Evolutionary conservation across 805 yeast species (phyloP).

Genomic region (Torulaspora indica): DNA sequence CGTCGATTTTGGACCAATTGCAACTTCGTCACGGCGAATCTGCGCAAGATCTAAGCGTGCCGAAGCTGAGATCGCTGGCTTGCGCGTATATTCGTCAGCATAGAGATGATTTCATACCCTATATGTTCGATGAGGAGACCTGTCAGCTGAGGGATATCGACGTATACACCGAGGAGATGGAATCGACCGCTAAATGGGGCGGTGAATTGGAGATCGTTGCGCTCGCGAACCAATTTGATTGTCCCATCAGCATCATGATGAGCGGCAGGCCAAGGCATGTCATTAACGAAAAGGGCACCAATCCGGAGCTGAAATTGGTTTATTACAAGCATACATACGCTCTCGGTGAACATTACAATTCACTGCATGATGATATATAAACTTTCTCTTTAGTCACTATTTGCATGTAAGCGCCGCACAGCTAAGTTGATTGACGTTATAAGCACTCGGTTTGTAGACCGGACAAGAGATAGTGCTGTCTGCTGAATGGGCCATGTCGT

Average conservation of each 20-base stretch:
- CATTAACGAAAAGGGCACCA: constrained; percentile 55
- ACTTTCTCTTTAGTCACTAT: neutral
- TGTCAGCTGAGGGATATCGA: constrained; percentile 59
- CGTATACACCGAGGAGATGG: constrained; percentile 63
- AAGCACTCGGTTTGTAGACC: neutral
- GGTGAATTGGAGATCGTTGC: constrained; percentile 91
- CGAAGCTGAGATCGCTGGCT: constrained; percentile 58
- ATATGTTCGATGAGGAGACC: constrained; percentile 73
- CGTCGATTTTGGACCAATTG: constrained; percentile 79
- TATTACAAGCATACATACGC: constrained; percentile 84
- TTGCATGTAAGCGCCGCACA: neutral
- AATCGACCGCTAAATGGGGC: constrained; percentile 89
- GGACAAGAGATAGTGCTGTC: neutral
- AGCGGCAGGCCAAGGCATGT: constrained; percentile 66
- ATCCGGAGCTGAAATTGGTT: constrained; percentile 61
- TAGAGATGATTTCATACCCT: constrained; percentile 72
- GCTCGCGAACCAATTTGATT: constrained; percentile 60
- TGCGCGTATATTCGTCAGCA: constrained; percentile 61
- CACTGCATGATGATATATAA: constrained; percentile 50
- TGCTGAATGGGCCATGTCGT: constrained; percentile 28
- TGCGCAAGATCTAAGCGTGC: constrained; percentile 18
- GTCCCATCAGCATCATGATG: constrained; percentile 71
- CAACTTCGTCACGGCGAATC: constrained; percentile 43
- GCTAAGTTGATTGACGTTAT: no score
- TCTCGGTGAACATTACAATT: constrained; percentile 92